Percentiles rank a stretch among this genome's conserved stretches.
phyloP scores from a whole-genome alignment of 306 rosid species.

The Cicer yamashitae region DNA sequence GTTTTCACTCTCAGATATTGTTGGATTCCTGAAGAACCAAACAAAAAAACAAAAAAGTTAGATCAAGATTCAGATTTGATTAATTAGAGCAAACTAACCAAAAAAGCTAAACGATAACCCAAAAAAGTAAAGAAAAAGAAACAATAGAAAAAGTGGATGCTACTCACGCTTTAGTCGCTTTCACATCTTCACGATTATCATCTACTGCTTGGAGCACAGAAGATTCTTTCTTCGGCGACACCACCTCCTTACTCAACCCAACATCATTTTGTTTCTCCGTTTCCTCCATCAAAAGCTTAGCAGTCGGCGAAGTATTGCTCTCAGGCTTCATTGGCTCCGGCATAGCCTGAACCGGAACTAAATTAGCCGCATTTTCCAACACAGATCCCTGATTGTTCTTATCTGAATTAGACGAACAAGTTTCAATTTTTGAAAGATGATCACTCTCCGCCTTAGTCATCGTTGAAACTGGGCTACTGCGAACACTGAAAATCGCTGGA shows the following conservation, averaged over 20 bases:
- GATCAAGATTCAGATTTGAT: slow-evolving; percentile 37
- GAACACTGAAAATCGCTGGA: slow-evolving; percentile 48
- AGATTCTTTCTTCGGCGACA: slow-evolving; percentile 79
- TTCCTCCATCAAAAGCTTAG: slow-evolving; percentile 58
- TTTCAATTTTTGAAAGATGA: slow-evolving; percentile 60
- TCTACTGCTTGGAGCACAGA: slow-evolving; percentile 57
- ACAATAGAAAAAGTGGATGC: slow-evolving; percentile 35
- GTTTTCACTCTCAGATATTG: slow-evolving; percentile 53
- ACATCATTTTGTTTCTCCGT: slow-evolving; percentile 57
- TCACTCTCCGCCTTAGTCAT: slow-evolving; percentile 53
- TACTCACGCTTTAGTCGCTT: slow-evolving; percentile 81
- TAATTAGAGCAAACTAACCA: slow-evolving; percentile 25
- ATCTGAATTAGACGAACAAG: slow-evolving; percentile 54
- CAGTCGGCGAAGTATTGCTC: slow-evolving; percentile 46
- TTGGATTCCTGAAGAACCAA: slow-evolving; percentile 56
- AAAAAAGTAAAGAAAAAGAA: not conserved
- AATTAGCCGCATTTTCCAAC: slow-evolving; percentile 55
- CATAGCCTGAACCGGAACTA: slow-evolving; percentile 38
- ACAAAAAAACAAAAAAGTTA: slow-evolving; percentile 36
- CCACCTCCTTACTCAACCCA: slow-evolving; percentile 58
- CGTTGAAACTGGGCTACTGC: slow-evolving; percentile 63
- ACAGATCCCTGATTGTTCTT: slow-evolving; percentile 62
- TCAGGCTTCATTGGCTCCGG: slow-evolving; percentile 63
- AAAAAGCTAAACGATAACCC: slow-evolving; percentile 14
- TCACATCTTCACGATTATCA: slow-evolving; percentile 66